phyloP scores from a whole-genome alignment of 306 rosid genomes.

The Spatholobus suberectus region DNA sequence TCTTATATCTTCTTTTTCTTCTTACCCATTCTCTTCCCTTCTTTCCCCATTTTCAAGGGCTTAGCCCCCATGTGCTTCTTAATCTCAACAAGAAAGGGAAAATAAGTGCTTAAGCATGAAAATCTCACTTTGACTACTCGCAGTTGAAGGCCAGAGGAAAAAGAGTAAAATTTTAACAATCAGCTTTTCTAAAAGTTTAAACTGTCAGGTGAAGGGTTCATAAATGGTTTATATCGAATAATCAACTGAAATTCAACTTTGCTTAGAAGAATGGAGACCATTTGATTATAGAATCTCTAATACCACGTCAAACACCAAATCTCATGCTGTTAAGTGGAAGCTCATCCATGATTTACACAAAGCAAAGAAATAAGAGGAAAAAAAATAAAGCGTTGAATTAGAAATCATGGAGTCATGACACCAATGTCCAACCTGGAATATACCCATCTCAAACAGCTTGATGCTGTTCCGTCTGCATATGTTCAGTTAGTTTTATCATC shows the following conservation, averaged over 20 bases:
- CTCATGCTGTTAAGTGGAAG: neutral
- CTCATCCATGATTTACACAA: neutral
- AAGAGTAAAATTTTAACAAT: neutral
- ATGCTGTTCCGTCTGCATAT: neutral
- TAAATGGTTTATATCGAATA: neutral
- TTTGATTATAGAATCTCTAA: neutral
- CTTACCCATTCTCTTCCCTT: neutral
- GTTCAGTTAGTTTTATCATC: neutral
- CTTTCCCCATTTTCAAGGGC: conserved; percentile 15
- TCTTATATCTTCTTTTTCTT: neutral
- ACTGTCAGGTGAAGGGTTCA: neutral
- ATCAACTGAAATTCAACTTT: neutral
- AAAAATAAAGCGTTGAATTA: neutral
- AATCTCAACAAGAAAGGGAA: conserved; percentile 23
- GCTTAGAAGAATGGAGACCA: neutral
- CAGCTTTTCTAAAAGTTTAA: neutral
- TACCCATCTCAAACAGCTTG: neutral
- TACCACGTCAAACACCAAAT: neutral
- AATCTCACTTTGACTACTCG: neutral
- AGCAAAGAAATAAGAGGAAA: neutral
- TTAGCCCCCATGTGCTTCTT: conserved; percentile 11
- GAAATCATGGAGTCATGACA: neutral
- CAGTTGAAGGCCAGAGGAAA: neutral
- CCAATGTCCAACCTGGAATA: conserved; percentile 19
- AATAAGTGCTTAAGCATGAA: neutral